Conservation (phyloP, 768 basidiomycete species). For the Hypholoma sublateritium region DNA sequence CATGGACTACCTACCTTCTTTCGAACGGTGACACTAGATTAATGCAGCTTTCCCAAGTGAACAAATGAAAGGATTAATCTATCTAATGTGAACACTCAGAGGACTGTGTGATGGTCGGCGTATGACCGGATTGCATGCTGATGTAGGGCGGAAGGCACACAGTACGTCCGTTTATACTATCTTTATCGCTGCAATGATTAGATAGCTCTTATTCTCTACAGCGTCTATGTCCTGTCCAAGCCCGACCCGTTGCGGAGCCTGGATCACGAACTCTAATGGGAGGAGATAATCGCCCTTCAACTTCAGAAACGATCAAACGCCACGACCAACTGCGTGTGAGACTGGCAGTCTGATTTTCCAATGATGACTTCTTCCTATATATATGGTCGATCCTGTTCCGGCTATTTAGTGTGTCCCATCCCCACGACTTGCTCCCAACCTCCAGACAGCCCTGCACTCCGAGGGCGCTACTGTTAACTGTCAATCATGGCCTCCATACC, state of each 20-base stretch:
- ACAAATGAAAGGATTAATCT: too few relatives aligned
- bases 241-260: not conserved
- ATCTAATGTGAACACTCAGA: not conserved
- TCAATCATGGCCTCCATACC: not conserved
- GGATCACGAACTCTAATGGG: not conserved
- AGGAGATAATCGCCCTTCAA: not conserved
- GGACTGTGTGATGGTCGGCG: not conserved
- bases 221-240: not conserved
- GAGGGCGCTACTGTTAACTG: not conserved
- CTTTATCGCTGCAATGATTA: not conserved
- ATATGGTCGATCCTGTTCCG: not conserved
- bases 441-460: not conserved
- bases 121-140: not conserved
- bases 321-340: not conserved
- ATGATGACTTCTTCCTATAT: not conserved
- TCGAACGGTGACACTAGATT: too few relatives aligned
- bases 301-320: slow-evolving; percentile 4
- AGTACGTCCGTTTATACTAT: not conserved
- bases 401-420: not conserved
- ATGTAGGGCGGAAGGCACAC: not conserved
- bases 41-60: too few relatives aligned
- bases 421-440: not conserved
- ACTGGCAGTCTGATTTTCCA: not conserved
- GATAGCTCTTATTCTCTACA: not conserved
- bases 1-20: not conserved